These are phyloP conservation scores for Pestalotiopsis sp. DNA, from an alignment of 2,329 filamentous ascomycete genomes.

Conservation along the genomic window DNA sequence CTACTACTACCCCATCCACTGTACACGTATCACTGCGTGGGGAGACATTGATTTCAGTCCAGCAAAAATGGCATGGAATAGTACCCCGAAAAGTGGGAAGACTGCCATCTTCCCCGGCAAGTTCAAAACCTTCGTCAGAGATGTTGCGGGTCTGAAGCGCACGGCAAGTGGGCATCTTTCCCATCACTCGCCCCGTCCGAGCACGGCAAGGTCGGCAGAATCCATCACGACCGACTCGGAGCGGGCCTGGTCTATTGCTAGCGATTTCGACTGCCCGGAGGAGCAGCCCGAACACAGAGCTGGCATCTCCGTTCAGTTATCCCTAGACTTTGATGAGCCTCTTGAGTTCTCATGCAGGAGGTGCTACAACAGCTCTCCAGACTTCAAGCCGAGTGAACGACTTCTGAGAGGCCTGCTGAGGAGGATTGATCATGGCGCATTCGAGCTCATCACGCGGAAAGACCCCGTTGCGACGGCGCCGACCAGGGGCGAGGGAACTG, in stretches of 20 bases:
- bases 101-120: conserved; percentile 23
- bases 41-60: not conserved
- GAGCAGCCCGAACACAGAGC: conserved; percentile 13
- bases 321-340: conserved; percentile 48
- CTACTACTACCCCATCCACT: not conserved
- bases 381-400: conserved; percentile 46
- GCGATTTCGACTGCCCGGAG: not conserved
- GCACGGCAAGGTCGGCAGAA: not conserved
- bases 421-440: conserved; percentile 53
- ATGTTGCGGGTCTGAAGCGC: conserved; percentile 27
- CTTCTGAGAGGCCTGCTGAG: conserved; percentile 51
- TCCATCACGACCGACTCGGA: not conserved
- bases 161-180: conserved; percentile 15
- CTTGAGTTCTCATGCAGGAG: conserved; percentile 45
- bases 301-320: conserved; percentile 44
- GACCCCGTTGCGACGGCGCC: conserved; percentile 49
- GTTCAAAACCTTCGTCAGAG: conserved; percentile 28
- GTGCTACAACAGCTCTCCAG: conserved; percentile 48
- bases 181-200: not conserved
- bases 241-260: conserved; percentile 4
- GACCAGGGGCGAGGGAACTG: conserved; percentile 34
- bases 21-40: not conserved
- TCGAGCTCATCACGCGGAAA: conserved; percentile 56
- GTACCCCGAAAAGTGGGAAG: conserved; percentile 16
- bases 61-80: conserved; percentile 18